Base-by-base conservation (phyloP, 805 yeast genomes). In the Clavispora phyllophila region DNA sequence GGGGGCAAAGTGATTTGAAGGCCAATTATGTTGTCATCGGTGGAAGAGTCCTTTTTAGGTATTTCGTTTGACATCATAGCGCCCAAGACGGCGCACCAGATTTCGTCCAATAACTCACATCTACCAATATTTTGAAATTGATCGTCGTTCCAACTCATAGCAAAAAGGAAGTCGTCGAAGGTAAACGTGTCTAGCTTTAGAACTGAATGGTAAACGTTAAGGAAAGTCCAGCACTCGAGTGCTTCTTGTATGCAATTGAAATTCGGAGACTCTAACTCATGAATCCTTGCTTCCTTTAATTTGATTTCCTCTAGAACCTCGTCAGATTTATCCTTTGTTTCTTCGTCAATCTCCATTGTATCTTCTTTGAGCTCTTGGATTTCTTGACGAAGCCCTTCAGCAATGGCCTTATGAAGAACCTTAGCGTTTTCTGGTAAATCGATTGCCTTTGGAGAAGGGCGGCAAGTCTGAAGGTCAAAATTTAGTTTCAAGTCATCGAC, bases 151-250 rank as follows among this genome's bases (percentile, higher is more conserved):
- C 81, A 68, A 29, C 67, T 65, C 63, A 83, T 58, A 9, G 79
- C 81, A 42, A 78, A 76, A 7, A 83, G 57, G 54, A 78, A 85
- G 50, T 84, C 95, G 62, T 87, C 96, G 64, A 84, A 86, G 0
- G 91, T 82, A 53, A 86, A 82, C 0, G 84, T 75, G 53, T 83
- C 88, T n/a, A 88, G 62, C 5, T 73, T 57, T 25, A 87, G 64
- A 0, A 87, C 79, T 27, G 73, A 72, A 50, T 80, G 78, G 59
- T 81, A 87, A 39, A 85, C 73, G 57, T 86, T 86, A 23, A 87
- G 60, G 54, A 87, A 88, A 1, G 78, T 68, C 95, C 95, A 88
- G 3, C 75, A 60, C 53, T 86, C 90, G 19, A 88, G 57, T 0
- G 83, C 73, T 39, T 75, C 77, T 39, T 63, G 70, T 3, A 65